Base-by-base conservation (phyloP, 805 yeast species). In the Barnettozyma siamensis region DNA sequence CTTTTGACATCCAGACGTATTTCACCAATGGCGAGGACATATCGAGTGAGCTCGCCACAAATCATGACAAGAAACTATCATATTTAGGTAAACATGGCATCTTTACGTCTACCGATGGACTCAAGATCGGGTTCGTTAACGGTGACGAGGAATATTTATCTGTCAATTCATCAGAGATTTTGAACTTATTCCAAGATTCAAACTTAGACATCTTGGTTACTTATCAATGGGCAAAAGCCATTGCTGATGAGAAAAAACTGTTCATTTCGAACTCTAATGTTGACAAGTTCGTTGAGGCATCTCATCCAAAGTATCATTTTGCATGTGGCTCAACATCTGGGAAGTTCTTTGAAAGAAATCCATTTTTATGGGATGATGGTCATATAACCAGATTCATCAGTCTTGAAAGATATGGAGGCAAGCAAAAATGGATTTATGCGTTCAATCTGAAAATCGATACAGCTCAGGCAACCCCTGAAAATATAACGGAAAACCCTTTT, bases 361-460 rank as follows among this genome's bases (percentile, higher is more conserved):
- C 87, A 1, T 79, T 85, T 53, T 48, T 64, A 38, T 81, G 87
- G 87, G 59, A 60, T 16, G 66, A 64, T 15, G 67, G 61, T 0
- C 53, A 67, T 12, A 54, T 70, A 2, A 75, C 88, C 0, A 65
- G 94, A 39, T 82, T 83, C 50, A 71, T 86, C 13, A 78, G 88
- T 54, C 57, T 86, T 36, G 83, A 77, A 0, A 66, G 69, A 37
- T 82, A 69, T 57, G 83, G 80, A 0, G 64, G 73, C 2, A 67
- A 69, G 9, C 70, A 65, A 3, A 75, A 73, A 55, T 87, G 91
- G 89, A 80, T 78, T 46, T 87, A 86, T 63, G 95, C 94, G 0
- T 85, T 85, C 47, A 69, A 67, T 29, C 38, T 76, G 23, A 54
- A 54, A 37, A n/a, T 59, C 24, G 64, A 58, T 16, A 55, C 43